These are phyloP conservation scores for Zizania palustris DNA, from an alignment of 202 grass and related monocot species.

Conservation along the genomic window DNA sequence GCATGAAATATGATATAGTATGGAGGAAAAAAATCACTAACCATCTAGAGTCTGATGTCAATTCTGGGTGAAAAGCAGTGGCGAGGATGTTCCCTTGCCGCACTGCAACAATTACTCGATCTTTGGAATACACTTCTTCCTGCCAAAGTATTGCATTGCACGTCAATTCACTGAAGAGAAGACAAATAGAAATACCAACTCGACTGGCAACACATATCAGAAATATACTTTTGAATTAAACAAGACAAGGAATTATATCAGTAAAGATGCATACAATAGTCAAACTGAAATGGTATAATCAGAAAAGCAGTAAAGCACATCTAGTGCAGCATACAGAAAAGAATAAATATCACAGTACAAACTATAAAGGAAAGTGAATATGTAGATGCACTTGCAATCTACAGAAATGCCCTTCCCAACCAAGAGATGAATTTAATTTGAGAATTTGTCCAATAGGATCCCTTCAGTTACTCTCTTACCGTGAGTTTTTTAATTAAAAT, in stretches of 20 bases:
- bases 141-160: conserved; percentile 38
- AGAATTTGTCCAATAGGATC: background rate
- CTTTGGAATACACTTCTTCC: conserved; percentile 69
- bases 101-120: conserved; percentile 84
- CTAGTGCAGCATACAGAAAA: background rate
- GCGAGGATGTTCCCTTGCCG: conserved; percentile 85
- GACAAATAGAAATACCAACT: background rate
- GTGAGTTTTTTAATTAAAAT: background rate
- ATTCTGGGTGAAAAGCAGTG: conserved; percentile 91
- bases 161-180: background rate
- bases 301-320: background rate
- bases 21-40: conserved; percentile 27
- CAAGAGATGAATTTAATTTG: background rate
- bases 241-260: background rate
- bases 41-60: conserved; percentile 95
- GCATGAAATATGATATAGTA: background rate
- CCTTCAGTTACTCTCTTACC: background rate
- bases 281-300: background rate
- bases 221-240: background rate
- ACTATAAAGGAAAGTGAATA: no score
- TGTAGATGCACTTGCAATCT: background rate
- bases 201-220: background rate
- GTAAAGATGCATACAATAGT: background rate
- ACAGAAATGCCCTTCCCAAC: background rate
- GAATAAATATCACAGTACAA: no score